phyloP scores from a whole-genome alignment of 2,329 filamentous ascomycete species.

The Beauveria medogensis region DNA sequence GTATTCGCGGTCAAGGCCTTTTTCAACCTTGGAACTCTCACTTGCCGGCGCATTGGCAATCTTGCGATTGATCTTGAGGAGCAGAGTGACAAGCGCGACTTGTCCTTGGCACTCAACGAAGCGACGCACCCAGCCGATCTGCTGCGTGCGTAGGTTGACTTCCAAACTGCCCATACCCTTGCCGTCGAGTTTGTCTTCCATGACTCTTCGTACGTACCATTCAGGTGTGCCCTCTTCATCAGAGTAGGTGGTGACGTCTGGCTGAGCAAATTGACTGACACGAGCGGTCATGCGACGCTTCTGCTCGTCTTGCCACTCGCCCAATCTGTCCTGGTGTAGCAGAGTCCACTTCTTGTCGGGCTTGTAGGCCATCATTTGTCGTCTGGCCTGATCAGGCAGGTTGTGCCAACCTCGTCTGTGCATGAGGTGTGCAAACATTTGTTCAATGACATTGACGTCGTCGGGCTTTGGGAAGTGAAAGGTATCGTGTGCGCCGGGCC shows the following conservation, averaged over 20 bases:
- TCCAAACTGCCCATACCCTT: conserved; percentile 90
- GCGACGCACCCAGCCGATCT: conserved; percentile 92
- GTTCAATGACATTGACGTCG: conserved; percentile 77
- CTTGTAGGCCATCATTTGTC: conserved; percentile 95
- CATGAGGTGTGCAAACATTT: conserved; percentile 91
- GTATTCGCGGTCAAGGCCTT: conserved; percentile 84
- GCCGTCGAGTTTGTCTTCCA: conserved; percentile 88
- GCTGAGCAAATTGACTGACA: conserved; percentile 59
- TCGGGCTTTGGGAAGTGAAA: conserved; percentile 63
- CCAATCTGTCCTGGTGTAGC: conserved; percentile 87
- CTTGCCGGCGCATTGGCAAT: conserved; percentile 65
- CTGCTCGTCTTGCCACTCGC: conserved; percentile 90
- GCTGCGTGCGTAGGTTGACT: conserved; percentile 90
- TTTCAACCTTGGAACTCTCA: conserved; percentile 53
- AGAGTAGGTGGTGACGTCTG: conserved; percentile 66
- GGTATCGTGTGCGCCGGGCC: conserved; percentile 33
- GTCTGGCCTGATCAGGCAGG: conserved; percentile 83
- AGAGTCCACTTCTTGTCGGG: conserved; percentile 96
- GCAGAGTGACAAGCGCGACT: conserved; percentile 86
- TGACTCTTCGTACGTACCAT: conserved; percentile 94
- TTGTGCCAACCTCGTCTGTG: conserved; percentile 97
- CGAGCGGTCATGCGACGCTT: conserved; percentile 72
- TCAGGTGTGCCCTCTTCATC: conserved; percentile 95
- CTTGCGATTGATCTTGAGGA: conserved; percentile 88
- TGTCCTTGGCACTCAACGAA: conserved; percentile 98